These are phyloP conservation scores for Xylariaceae sp. DNA, from an alignment of 2,329 filamentous ascomycete species.

Conservation along the genomic window DNA sequence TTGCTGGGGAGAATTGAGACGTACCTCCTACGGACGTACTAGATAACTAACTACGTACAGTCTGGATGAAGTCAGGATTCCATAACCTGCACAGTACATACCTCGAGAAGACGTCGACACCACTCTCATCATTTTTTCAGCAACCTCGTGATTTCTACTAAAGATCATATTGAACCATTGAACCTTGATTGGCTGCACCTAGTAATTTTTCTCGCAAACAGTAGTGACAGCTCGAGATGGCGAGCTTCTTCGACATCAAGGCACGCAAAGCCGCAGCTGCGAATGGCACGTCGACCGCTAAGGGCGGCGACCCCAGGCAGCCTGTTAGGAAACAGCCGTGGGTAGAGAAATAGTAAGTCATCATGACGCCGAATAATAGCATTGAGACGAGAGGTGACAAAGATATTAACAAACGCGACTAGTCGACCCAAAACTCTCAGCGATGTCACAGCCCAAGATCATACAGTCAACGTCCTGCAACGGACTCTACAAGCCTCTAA, in stretches of 20 bases:
- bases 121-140: not conserved
- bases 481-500: slow-evolving; percentile 93
- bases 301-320: slow-evolving; percentile 59
- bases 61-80: too few relatives aligned
- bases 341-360: slow-evolving; percentile 93
- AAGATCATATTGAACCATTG: not conserved
- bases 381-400: not conserved
- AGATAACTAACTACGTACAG: too few relatives aligned
- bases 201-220: not conserved
- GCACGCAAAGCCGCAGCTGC: slow-evolving; percentile 74
- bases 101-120: not conserved
- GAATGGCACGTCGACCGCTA: slow-evolving; percentile 57
- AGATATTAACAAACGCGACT: slow-evolving; percentile 27
- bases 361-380: too few relatives aligned
- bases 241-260: slow-evolving; percentile 93
- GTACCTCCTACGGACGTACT: not conserved
- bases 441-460: slow-evolving; percentile 96
- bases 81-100: too few relatives aligned
- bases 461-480: slow-evolving; percentile 88
- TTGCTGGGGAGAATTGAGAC: not conserved
- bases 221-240: slow-evolving; percentile 47
- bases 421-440: slow-evolving; percentile 90
- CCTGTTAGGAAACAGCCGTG: slow-evolving; percentile 73
- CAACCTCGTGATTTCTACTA: not conserved
- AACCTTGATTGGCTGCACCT: not conserved